Evolutionary conservation across 139 green algal genomes (phyloP).

Genomic region (Spirogloea muscicola): DNA sequence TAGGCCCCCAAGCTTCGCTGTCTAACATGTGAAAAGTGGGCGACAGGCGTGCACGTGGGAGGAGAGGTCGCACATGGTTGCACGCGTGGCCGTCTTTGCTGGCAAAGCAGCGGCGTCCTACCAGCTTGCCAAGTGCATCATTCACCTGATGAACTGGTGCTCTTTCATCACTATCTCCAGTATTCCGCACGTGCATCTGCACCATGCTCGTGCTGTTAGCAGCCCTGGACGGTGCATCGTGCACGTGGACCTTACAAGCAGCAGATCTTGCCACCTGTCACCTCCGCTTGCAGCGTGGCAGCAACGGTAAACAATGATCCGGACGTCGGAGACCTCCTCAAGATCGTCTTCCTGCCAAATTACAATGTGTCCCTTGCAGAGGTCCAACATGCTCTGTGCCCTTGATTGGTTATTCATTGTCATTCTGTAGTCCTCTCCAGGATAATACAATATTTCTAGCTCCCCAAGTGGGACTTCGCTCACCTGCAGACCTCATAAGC

Average conservation of each 20-base stretch:
- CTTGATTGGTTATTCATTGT: too few relatives aligned
- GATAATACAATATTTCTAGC: too few relatives aligned
- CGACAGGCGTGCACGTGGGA: background rate
- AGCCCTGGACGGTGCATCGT: too few relatives aligned
- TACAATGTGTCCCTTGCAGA: constrained; percentile 97
- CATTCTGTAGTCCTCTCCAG: too few relatives aligned
- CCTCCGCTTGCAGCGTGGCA: constrained; percentile 54
- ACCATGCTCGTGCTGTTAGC: constrained; percentile 67
- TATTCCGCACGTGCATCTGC: too few relatives aligned
- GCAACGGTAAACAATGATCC: constrained; percentile 81
- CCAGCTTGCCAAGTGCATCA: constrained; percentile 54
- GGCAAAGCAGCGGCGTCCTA: constrained; percentile 56
- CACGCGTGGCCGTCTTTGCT: constrained; percentile 49
- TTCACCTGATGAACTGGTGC: constrained; percentile 58
- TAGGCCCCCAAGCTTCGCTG: too few relatives aligned
- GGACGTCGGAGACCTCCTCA: constrained; percentile 71
- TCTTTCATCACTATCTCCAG: constrained; percentile 50
- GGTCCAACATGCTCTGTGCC: constrained; percentile 17
- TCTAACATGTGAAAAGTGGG: background rate
- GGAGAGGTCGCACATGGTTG: constrained; percentile 31
- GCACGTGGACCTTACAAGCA: too few relatives aligned
- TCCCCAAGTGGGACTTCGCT: too few relatives aligned
- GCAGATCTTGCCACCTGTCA: background rate
- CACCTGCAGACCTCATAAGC: too few relatives aligned
- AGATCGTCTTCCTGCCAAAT: constrained; percentile 91